These are phyloP conservation scores for Hypoxylon lenormandii DNA, from an alignment of 495 filamentous ascomycete species.

Conservation along the genomic window DNA sequence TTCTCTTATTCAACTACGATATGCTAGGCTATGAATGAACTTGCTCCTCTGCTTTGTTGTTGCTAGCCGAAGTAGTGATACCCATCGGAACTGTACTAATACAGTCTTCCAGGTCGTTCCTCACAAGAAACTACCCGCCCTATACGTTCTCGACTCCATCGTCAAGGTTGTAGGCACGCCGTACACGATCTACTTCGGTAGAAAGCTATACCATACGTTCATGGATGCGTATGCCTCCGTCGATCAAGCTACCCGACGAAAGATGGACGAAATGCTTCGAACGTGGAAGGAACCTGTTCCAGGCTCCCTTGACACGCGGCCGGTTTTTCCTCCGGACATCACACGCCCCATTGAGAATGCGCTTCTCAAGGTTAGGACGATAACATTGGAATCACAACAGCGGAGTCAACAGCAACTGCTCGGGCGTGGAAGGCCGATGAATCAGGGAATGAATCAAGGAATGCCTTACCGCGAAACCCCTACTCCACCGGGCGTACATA, in stretches of 20 bases:
- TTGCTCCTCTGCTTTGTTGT: conserved; percentile 11
- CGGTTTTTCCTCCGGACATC: conserved; percentile 86
- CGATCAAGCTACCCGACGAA: conserved; percentile 79
- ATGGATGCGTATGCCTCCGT: conserved; percentile 95
- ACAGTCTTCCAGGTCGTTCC: conserved; percentile 76
- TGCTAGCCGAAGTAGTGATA: background rate
- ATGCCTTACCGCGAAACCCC: conserved; percentile 73
- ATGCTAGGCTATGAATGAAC: conserved; percentile 14
- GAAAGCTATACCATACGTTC: conserved; percentile 90
- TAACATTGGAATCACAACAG: conserved; percentile 76
- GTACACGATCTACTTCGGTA: conserved; percentile 92
- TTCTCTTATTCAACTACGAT: conserved; percentile 5
- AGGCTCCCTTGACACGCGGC: conserved; percentile 84
- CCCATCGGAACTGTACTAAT: conserved; percentile 25
- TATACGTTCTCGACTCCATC: conserved; percentile 98
- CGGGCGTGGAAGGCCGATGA: conserved; percentile 65
- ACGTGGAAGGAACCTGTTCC: conserved; percentile 98
- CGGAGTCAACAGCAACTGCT: conserved; percentile 73
- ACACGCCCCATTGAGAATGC: conserved; percentile 93
- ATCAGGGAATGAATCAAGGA: conserved; percentile 47
- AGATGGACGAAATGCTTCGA: conserved; percentile 96
- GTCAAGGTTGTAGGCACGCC: conserved; percentile 99
- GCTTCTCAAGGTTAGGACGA: conserved; percentile 86
- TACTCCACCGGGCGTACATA: conserved; percentile 70
- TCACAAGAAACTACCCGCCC: conserved; percentile 84